Percentiles rank a stretch among this genome's conserved stretches.
These are phyloP conservation scores for Fusarium sp. DNA, from an alignment of 2,329 filamentous ascomycete genomes.

Conservation along the genomic window DNA sequence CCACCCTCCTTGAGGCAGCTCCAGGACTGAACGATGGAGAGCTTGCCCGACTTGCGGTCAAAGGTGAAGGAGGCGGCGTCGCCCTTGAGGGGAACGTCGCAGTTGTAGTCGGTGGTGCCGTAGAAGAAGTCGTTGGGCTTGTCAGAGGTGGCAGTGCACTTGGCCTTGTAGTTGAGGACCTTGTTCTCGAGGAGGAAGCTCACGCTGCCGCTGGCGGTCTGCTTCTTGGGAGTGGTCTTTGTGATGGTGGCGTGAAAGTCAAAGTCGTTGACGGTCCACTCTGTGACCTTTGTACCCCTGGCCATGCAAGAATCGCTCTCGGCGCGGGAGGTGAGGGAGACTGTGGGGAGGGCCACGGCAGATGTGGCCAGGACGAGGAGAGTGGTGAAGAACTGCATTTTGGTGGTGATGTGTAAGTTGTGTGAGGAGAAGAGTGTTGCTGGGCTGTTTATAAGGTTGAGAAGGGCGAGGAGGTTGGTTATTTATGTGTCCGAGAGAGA, in stretches of 20 bases:
- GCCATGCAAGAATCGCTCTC: constrained; percentile 39
- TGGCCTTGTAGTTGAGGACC: constrained; percentile 52
- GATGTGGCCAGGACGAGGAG: constrained; percentile 43
- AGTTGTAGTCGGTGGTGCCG: constrained; percentile 58
- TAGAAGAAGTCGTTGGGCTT: constrained; percentile 62
- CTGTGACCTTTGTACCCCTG: constrained; percentile 34
- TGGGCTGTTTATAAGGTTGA: neutral
- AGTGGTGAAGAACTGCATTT: constrained; percentile 43
- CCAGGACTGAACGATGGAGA: constrained; percentile 63
- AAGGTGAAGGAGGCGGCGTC: constrained; percentile 57
- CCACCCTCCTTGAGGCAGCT: constrained; percentile 56
- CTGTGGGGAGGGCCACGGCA: constrained; percentile 42
- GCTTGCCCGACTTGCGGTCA: constrained; percentile 49
- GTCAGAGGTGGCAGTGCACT: constrained; percentile 56
- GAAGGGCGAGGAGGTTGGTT: constrained; percentile 21
- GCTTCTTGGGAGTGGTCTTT: constrained; percentile 62
- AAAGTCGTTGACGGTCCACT: constrained; percentile 59
- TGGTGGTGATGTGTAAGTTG: constrained; percentile 3
- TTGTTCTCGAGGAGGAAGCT: constrained; percentile 63
- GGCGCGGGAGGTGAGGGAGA: constrained; percentile 19
- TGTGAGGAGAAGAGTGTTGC: neutral
- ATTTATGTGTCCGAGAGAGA: constrained; percentile 2
- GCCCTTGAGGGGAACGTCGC: constrained; percentile 48
- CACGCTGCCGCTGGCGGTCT: constrained; percentile 59
- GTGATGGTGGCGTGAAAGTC: constrained; percentile 60